Conservation (phyloP, 495 filamentous ascomycete species). For the Penicillium tannophilum region DNA sequence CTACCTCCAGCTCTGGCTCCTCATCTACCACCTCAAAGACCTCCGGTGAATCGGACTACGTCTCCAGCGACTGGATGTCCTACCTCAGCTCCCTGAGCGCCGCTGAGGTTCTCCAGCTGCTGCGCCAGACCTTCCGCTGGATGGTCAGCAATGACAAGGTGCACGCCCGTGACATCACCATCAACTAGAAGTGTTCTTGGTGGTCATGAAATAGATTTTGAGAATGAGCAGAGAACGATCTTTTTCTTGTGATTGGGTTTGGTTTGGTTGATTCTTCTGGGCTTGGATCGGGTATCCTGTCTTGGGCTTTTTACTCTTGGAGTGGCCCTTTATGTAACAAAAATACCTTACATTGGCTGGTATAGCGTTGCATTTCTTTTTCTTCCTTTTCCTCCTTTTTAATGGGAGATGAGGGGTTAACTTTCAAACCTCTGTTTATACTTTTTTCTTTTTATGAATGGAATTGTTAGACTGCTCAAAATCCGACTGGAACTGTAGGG, state of each 20-base stretch:
- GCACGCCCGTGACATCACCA: slow-evolving; percentile 36
- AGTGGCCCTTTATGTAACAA: slow-evolving; percentile 17
- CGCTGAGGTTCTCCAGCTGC: slow-evolving; percentile 36
- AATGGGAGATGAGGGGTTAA: slow-evolving; percentile 8
- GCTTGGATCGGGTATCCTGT: slow-evolving; percentile 19
- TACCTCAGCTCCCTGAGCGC: slow-evolving; percentile 44
- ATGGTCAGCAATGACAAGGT: slow-evolving; percentile 38
- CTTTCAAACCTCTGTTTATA: slow-evolving; percentile 11
- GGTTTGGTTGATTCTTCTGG: slow-evolving; percentile 17
- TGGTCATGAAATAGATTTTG: neutral
- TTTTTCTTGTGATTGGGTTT: slow-evolving; percentile 8
- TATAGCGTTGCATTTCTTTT: slow-evolving; percentile 22
- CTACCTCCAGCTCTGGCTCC: slow-evolving; percentile 6
- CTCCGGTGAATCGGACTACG: slow-evolving; percentile 14
- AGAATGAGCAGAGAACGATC: neutral
- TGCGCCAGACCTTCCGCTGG: slow-evolving; percentile 41
- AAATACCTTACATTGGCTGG: neutral
- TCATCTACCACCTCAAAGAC: slow-evolving; percentile 3
- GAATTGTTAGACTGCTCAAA: slow-evolving; percentile 24
- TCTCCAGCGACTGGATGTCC: slow-evolving; percentile 30
- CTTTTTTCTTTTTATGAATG: slow-evolving; percentile 25
- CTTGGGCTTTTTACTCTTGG: slow-evolving; percentile 13
- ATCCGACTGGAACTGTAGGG: neutral
- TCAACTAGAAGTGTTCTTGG: slow-evolving; percentile 23
- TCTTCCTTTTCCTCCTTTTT: slow-evolving; percentile 15